Conservation (phyloP, 345 rosid genomes). For the Eucalyptus pauciflora region DNA sequence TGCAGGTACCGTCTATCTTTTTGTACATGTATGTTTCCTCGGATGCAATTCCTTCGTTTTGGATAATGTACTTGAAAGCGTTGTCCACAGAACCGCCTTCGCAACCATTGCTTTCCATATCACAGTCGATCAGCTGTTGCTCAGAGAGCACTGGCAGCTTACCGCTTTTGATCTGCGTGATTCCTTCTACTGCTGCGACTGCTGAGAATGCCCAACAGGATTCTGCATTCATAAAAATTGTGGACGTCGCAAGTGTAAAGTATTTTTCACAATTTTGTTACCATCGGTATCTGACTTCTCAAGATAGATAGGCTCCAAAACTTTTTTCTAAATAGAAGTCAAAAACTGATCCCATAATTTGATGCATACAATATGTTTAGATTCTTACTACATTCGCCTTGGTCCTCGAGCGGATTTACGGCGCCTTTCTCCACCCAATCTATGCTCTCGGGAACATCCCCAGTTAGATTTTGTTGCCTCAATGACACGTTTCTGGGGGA, state of each 20-base stretch:
- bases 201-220: slow-evolving; percentile 1
- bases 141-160: not conserved
- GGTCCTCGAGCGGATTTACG: not conserved
- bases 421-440: not conserved
- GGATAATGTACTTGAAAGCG: not conserved
- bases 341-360: not conserved
- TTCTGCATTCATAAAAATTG: not conserved
- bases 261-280: not conserved
- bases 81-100: not conserved
- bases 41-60: not conserved
- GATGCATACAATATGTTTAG: not conserved
- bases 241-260: not conserved
- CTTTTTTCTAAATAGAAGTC: not conserved
- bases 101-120: not conserved
- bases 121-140: not conserved
- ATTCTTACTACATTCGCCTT: not conserved
- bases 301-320: not conserved
- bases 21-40: not conserved
- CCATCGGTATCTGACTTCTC: not conserved
- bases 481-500: not conserved
- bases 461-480: not conserved
- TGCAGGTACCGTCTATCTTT: not conserved
- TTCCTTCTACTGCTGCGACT: not conserved
- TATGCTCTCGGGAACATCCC: not conserved
- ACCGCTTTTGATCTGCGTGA: not conserved